A percentile compares a stretch with the other conserved stretches of the same genome.
Conservation (phyloP, 306 rosid species). For the Erythrophleum fordii region DNA sequence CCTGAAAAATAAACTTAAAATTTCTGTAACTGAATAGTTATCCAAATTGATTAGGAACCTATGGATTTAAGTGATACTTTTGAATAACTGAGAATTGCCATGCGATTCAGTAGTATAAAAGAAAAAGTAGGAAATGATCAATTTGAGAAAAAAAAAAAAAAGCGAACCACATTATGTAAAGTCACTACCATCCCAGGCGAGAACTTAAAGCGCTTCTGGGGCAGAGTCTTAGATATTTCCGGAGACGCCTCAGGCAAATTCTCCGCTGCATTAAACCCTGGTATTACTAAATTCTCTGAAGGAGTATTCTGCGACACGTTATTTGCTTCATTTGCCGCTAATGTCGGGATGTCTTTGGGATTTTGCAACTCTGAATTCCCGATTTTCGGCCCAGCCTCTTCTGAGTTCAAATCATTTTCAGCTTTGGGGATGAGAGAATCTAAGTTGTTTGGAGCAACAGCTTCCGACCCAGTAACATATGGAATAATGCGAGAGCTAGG, state of each 20-base stretch:
- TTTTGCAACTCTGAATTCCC: conserved; percentile 27
- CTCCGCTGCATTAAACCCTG: conserved; percentile 27
- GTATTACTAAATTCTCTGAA: conserved; percentile 35
- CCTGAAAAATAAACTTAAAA: background rate
- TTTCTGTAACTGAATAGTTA: background rate
- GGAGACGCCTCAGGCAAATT: conserved; percentile 60
- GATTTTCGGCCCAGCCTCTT: background rate
- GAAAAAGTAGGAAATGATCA: background rate
- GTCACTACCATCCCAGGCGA: conserved; percentile 90
- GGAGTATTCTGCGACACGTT: conserved; percentile 46
- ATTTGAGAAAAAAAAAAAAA: background rate
- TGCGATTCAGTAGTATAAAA: background rate
- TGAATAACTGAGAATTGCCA: background rate
- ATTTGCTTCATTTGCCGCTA: background rate
- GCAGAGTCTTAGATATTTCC: conserved; percentile 57
- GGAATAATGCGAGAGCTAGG: conserved; percentile 12
- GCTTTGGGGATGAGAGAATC: background rate
- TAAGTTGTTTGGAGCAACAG: background rate
- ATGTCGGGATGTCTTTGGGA: background rate
- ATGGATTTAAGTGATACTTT: background rate
- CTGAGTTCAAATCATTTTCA: background rate
- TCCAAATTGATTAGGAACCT: background rate
- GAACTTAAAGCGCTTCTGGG: conserved; percentile 78
- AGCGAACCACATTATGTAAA: background rate
- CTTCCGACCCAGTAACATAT: background rate